These are phyloP conservation scores for Cercophora newfieldiana DNA, from an alignment of 495 filamentous ascomycete species.

Conservation along the genomic window DNA sequence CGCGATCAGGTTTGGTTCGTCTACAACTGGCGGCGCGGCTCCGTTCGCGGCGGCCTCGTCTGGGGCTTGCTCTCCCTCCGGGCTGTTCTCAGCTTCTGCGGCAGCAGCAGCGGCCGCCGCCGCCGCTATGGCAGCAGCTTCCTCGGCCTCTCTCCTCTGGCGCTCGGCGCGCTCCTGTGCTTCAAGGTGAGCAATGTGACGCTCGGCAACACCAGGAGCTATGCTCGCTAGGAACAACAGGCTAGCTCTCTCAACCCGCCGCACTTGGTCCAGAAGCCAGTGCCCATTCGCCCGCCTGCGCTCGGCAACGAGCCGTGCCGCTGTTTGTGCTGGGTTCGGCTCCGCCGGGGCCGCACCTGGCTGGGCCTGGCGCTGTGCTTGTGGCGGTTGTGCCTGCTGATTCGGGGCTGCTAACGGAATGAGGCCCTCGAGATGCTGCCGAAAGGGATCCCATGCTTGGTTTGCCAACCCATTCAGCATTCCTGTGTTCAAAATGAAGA, in stretches of 20 bases:
- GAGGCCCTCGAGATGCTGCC: constrained; percentile 71
- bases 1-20: not conserved
- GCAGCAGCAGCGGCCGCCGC: constrained; percentile 22
- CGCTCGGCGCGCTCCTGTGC: constrained; percentile 57
- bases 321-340: constrained; percentile 54
- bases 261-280: constrained; percentile 58
- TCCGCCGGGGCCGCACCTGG: constrained; percentile 18
- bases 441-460: constrained; percentile 60
- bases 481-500: constrained; percentile 67
- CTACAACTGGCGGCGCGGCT: not conserved
- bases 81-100: constrained; percentile 8
- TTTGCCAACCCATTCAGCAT: constrained; percentile 59
- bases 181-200: constrained; percentile 72
- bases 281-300: constrained; percentile 47
- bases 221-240: constrained; percentile 83
- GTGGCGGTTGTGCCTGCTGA: constrained; percentile 22
- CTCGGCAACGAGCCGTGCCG: constrained; percentile 55
- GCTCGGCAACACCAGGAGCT: constrained; percentile 80
- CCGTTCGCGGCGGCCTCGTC: not conserved
- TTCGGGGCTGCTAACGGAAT: constrained; percentile 54
- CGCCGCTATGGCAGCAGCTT: constrained; percentile 40
- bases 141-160: constrained; percentile 47
- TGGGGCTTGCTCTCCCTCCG: not conserved
- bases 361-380: constrained; percentile 16
- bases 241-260: constrained; percentile 70